phyloP scores from a whole-genome alignment of 2,329 filamentous ascomycete species.

The Sphaerostilbella broomeana region DNA sequence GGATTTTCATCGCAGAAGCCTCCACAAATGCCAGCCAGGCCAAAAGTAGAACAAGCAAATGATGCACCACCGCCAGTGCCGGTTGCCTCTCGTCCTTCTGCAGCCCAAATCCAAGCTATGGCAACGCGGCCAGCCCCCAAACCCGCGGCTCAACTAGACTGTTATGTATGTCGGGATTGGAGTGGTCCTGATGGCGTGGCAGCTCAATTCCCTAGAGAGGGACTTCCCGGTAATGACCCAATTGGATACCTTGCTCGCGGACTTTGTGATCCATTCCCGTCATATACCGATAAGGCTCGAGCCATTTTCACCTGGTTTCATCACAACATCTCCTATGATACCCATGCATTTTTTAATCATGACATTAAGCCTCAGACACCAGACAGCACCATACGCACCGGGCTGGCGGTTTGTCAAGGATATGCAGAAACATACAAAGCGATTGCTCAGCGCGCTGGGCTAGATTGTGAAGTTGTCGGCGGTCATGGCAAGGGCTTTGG shows the following conservation, averaged over 20 bases:
- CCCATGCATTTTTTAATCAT: conserved; percentile 68
- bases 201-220: conserved; percentile 64
- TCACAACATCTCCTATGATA: conserved; percentile 86
- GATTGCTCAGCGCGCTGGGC: conserved; percentile 70
- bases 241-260: conserved; percentile 69
- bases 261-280: conserved; percentile 73
- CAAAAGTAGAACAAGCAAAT: conserved; percentile 15
- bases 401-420: conserved; percentile 84
- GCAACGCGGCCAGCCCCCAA: conserved; percentile 26
- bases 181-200: conserved; percentile 73
- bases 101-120: conserved; percentile 43
- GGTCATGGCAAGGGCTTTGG: conserved; percentile 88
- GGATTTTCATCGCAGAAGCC: conserved; percentile 7
- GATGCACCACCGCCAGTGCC: conserved; percentile 47
- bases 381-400: conserved; percentile 65
- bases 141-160: conserved; percentile 36
- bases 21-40: conserved; percentile 8
- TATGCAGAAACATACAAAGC: conserved; percentile 78
- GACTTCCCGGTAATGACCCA: conserved; percentile 59
- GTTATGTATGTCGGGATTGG: conserved; percentile 82
- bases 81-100: conserved; percentile 44
- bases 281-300: conserved; percentile 81
- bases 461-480: conserved; percentile 66
- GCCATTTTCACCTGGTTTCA: conserved; percentile 94
- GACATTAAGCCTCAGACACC: conserved; percentile 61